These are phyloP conservation scores for Ceratobasidium sp. DNA, from an alignment of 1,284 basidiomycete genomes.

Conservation along the genomic window DNA sequence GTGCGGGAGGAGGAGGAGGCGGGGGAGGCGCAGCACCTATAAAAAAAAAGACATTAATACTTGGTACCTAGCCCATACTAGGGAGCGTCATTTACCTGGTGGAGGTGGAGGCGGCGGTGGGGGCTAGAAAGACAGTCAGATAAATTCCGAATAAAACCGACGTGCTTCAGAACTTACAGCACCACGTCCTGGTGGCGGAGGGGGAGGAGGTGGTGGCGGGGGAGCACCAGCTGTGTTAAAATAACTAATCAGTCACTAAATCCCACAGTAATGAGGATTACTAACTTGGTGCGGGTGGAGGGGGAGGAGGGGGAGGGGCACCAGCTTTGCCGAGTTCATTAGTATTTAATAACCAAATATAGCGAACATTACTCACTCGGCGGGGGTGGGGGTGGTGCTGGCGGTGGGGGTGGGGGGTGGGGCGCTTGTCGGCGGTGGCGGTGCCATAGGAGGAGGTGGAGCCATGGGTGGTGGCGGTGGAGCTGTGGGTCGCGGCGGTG, in stretches of 20 bases:
- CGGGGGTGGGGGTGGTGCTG: constrained; percentile 51
- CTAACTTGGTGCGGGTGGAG: constrained; percentile 42
- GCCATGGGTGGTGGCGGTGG: constrained; percentile 44
- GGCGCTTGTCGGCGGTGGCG: constrained; percentile 44
- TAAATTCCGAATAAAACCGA: too few species aligned
- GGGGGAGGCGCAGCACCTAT: constrained; percentile 47
- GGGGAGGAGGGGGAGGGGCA: constrained; percentile 52
- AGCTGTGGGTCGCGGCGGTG: constrained; percentile 41
- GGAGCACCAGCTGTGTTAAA: constrained; percentile 31
- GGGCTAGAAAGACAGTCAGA: too few species aligned
- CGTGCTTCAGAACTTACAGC: constrained; percentile 22
- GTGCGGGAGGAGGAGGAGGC: constrained; percentile 48
- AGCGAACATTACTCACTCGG: constrained; percentile 39
- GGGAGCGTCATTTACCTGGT: constrained; percentile 38
- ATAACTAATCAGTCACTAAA: too few species aligned
- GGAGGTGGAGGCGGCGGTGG: constrained; percentile 45
- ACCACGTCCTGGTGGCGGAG: constrained; percentile 43
- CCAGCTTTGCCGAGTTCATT: too few species aligned
- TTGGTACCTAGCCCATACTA: background rate
- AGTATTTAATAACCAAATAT: too few species aligned
- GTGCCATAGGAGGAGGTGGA: constrained; percentile 43
- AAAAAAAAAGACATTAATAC: constrained; percentile 16
- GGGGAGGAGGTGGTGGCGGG: constrained; percentile 38
- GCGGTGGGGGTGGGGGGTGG: constrained; percentile 45
- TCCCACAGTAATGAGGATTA: too few species aligned